These are phyloP conservation scores for Aspergillus sparsus DNA, from an alignment of 495 filamentous ascomycete genomes.

Conservation along the genomic window DNA sequence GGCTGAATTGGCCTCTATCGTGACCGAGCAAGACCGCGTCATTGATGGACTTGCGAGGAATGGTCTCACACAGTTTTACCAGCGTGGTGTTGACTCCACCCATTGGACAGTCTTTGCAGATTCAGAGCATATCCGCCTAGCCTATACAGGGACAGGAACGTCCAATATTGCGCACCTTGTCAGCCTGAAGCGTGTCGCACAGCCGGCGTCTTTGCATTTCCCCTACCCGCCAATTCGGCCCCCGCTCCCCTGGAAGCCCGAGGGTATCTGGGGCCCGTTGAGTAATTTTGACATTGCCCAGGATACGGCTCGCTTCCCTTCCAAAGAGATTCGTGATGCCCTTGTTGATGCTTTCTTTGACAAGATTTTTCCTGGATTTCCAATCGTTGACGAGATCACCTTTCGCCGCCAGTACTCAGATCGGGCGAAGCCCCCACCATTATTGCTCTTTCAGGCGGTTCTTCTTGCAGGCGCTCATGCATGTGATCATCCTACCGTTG, in stretches of 20 bases:
- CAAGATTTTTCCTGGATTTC: conserved; percentile 12
- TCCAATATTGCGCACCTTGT: conserved; percentile 27
- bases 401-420: conserved; percentile 11
- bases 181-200: conserved; percentile 7
- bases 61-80: conserved; percentile 10
- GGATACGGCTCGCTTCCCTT: conserved; percentile 4
- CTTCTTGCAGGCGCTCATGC: conserved; percentile 23
- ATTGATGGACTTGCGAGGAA: not conserved
- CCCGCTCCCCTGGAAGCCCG: conserved; percentile 14
- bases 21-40: no score
- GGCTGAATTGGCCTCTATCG: not conserved
- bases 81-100: conserved; percentile 3
- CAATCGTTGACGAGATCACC: conserved; percentile 10
- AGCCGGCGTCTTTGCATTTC: no score
- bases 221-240: conserved; percentile 20
- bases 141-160: conserved; percentile 21
- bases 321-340: conserved; percentile 11
- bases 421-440: conserved; percentile 15
- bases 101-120: conserved; percentile 9
- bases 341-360: conserved; percentile 18
- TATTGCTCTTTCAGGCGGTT: conserved; percentile 25
- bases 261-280: not conserved
- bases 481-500: conserved; percentile 14
- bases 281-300: not conserved
- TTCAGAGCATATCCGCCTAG: conserved; percentile 2